Evolutionary conservation across 1,284 basidiomycete genomes (phyloP), one percentile per base, ranked within the genome.

Genomic region (Ustilago lituana): DNA sequence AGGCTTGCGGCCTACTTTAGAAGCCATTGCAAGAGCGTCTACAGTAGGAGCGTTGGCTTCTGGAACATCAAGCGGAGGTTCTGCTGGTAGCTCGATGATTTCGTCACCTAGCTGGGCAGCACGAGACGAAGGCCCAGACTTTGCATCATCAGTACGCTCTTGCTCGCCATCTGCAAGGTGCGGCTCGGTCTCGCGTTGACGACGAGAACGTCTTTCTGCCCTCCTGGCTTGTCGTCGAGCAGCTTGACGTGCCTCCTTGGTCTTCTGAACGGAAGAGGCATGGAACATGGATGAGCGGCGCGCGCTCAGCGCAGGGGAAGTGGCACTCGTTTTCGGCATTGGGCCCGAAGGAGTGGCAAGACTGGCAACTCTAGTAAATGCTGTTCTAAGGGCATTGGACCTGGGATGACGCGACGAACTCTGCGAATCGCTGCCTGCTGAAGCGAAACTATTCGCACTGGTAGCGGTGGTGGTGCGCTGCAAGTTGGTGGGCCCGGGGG

Each of bases 41-140:
- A 59, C 70, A 20, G 70, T 71, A 1, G 68, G 68, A 3, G 60
- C 68, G 9, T 61, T 71, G 17, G 68, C 58, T 37, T 71, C 68
- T 5, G 68, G 68, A 1, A 71, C 68, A 22, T 71, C 68, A 29
- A 71, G 48, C 5, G 68, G 68, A 1, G 68, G 68, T 17, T 62
- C 58, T 45, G 48, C 57, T 14, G 63, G 68, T 5, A 70, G 50
- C 24, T 65, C 50, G 22, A 70, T 48, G 32, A 65, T 61, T 38
- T 70, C 57, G 23, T 49, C 67, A 3, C 61, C 61, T 8, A 70
- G 49, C 50, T 70, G 60, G 9, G 57, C 67, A 15, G 61, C 60
- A 7, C 55, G 51, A 8, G 46, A 19, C 15, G 59, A 51, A 4
- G 37, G 31, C 15, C 31, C 22, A 20, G 45, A 17, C 19, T 24